These are phyloP conservation scores for Xerocomellus intermedius DNA, from an alignment of 768 basidiomycete species.

Conservation along the genomic window DNA sequence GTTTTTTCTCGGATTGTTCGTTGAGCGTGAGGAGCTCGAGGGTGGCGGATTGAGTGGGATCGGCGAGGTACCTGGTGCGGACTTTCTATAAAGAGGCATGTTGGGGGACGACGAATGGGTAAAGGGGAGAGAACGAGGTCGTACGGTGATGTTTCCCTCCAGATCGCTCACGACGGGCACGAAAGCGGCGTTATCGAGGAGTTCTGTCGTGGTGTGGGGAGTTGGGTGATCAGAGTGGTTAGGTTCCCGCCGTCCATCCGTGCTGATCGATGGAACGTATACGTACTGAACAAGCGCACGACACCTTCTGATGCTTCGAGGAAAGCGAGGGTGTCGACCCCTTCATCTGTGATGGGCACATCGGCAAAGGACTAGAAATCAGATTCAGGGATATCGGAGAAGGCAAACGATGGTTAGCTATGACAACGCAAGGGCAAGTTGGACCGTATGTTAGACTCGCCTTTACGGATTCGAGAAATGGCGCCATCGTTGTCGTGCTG, in stretches of 20 bases:
- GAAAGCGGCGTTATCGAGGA: slow-evolving; percentile 55
- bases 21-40: slow-evolving; percentile 81
- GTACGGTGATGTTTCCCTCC: slow-evolving; percentile 86
- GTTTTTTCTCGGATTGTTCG: slow-evolving; percentile 86
- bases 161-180: slow-evolving; percentile 80
- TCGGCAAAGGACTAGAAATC: slow-evolving; percentile 81
- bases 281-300: slow-evolving; percentile 85
- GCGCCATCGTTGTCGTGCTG: slow-evolving; percentile 51
- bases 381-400: not conserved
- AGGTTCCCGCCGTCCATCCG: not conserved
- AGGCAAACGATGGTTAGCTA: not conserved
- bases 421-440: too few relatives aligned
- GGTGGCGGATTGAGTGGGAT: slow-evolving; percentile 64
- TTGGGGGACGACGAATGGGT: not conserved
- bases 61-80: slow-evolving; percentile 68
- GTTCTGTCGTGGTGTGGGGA: slow-evolving; percentile 12
- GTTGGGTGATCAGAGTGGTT: not conserved
- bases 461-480: slow-evolving; percentile 71
- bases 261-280: not conserved
- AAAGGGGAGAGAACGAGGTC: slow-evolving; percentile 16
- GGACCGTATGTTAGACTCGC: slow-evolving; percentile 33
- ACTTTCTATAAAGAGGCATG: slow-evolving; percentile 68
- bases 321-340: slow-evolving; percentile 86
- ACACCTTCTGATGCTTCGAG: slow-evolving; percentile 87
- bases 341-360: slow-evolving; percentile 80